Base-by-base conservation (phyloP, 2,329 filamentous ascomycete species). In the Chaetomium sp. region DNA sequence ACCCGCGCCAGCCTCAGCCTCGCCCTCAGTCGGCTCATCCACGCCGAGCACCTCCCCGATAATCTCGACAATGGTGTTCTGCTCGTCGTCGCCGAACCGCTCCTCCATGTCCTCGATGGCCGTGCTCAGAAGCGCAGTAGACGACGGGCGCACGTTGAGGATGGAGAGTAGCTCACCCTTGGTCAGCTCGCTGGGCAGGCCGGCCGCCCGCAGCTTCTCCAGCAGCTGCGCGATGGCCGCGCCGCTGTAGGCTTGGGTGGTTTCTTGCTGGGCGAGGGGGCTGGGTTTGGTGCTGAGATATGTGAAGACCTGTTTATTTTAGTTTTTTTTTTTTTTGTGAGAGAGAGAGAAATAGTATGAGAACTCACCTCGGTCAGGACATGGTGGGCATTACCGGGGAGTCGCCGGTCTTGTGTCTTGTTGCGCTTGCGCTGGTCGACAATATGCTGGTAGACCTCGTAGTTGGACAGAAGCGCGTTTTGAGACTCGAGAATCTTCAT, bases 401-500 rank as follows among this genome's bases (percentile, higher is more conserved):
- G 75, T 42, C 77, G 74, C 12, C 75, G 76, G 59, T 78, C 78
- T 52, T 73, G 69, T 43, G 73, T 70, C 65, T 80, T 76, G 64
- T 82, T 79, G 48, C 74, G 72, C 54, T 74, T 70, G 51, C 76
- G 76, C 65, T 82, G 79, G 47, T 84, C 78, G 5, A 72, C 71
- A 41, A 90, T 71, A 63, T 88, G 86, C 55, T 79, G 75, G 64
- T 84, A 85, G 60, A 90, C 86, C 74, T 90, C 87, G 61, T 81
- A 86, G 69, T 90, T 90, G 68, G 83, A 82, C 65, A 91, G 75
- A 43, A 85, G 78, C 5, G 85, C 85, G 35, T 82, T 82, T 67
- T 89, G 85, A 3, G 86, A 76, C 66, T 87, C 86, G 64, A 89
- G 72, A 66, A 91, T 81, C 79, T 88, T 86, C 83, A 86, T 85